Conservation (phyloP, 495 filamentous ascomycete genomes). For the Penicillium verhagenii region DNA sequence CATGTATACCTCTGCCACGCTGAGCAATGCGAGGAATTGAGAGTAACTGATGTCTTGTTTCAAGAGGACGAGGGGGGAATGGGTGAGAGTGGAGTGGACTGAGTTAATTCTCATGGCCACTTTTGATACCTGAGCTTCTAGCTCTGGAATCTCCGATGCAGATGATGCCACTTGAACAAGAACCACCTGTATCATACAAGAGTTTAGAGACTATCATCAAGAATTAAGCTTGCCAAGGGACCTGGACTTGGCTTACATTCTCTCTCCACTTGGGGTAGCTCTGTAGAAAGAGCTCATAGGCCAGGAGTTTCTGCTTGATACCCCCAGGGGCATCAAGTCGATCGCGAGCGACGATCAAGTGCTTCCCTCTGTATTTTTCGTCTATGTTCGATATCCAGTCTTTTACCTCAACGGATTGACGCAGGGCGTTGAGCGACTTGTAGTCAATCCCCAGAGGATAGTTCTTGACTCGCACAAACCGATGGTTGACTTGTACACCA, state of each 20-base stretch:
- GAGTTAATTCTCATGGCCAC: slow-evolving; percentile 87
- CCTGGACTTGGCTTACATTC: slow-evolving; percentile 43
- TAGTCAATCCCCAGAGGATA: slow-evolving; percentile 59
- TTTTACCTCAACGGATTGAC: slow-evolving; percentile 64
- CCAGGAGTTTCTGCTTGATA: slow-evolving; percentile 81
- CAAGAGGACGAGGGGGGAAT: slow-evolving; percentile 83
- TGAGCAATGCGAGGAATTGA: slow-evolving; percentile 80
- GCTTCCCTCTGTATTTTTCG: slow-evolving; percentile 73
- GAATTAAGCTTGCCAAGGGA: background rate
- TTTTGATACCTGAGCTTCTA: slow-evolving; percentile 76
- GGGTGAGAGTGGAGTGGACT: slow-evolving; percentile 73
- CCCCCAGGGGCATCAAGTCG: slow-evolving; percentile 85
- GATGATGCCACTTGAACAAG: slow-evolving; percentile 85
- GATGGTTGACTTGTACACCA: slow-evolving; percentile 76
- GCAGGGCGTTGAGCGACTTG: slow-evolving; percentile 59
- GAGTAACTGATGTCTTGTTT: slow-evolving; percentile 84
- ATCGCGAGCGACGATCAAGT: slow-evolving; percentile 81
- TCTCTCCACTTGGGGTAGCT: slow-evolving; percentile 80
- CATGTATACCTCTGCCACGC: slow-evolving; percentile 79
- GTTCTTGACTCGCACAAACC: slow-evolving; percentile 72
- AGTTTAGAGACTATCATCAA: background rate
- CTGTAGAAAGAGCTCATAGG: slow-evolving; percentile 84
- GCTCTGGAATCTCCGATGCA: slow-evolving; percentile 71
- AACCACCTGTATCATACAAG: slow-evolving; percentile 51
- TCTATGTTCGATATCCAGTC: slow-evolving; percentile 71